A percentile compares a stretch with the other conserved stretches of the same genome.
Conservation (phyloP, 2,329 filamentous ascomycete genomes). For the Elsinoe ampelina region DNA sequence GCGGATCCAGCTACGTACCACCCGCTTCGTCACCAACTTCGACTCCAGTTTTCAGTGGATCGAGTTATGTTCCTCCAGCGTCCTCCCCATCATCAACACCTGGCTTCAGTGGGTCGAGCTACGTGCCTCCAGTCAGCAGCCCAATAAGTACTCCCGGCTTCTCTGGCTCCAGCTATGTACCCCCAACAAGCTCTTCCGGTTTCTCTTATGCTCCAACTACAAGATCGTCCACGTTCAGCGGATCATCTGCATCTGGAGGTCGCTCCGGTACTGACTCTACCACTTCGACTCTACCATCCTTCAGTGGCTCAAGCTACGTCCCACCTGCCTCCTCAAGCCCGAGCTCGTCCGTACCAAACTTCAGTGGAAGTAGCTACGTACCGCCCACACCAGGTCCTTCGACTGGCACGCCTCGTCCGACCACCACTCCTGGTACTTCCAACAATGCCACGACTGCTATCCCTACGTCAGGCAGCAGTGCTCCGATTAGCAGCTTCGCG, state of each 20-base stretch:
- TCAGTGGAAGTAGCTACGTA: constrained; percentile 1
- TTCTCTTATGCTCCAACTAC: not conserved
- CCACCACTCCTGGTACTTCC: not conserved
- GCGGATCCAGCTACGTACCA: not conserved
- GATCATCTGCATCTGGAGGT: not conserved
- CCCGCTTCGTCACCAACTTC: not conserved
- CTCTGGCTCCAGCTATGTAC: not conserved
- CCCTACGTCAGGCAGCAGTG: not conserved
- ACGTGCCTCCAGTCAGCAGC: not conserved
- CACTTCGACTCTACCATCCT: not conserved
- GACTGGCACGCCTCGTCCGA: not conserved
- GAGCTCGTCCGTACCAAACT: not conserved
- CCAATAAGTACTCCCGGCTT: not conserved
- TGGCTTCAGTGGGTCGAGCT: not conserved
- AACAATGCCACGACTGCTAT: not conserved
- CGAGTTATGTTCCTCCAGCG: not conserved
- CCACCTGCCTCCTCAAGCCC: not conserved
- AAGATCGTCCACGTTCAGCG: not conserved
- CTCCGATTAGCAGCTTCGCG: not conserved
- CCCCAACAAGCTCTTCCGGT: not conserved
- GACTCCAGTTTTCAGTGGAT: not conserved
- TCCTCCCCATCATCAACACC: not conserved
- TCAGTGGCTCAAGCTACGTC: constrained; percentile 7
- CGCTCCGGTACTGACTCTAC: not conserved
- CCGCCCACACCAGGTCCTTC: not conserved